These are phyloP conservation scores for Datisca glomerata DNA, from an alignment of 306 rosid genomes.

Conservation along the genomic window DNA sequence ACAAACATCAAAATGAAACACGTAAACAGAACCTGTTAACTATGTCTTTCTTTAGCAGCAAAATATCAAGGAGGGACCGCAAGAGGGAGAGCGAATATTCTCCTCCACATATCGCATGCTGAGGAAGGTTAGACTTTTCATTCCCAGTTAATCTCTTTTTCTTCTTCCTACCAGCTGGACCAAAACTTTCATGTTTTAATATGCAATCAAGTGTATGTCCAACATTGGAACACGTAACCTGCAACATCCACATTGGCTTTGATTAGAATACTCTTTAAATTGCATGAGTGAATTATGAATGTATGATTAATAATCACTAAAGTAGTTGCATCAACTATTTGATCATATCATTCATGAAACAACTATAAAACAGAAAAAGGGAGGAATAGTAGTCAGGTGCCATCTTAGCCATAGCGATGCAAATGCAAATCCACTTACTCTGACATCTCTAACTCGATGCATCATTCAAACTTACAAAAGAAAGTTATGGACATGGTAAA, in stretches of 20 bases:
- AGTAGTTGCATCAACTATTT: not conserved
- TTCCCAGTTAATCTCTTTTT: constrained; percentile 36
- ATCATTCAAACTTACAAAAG: no score
- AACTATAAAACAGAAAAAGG: constrained; percentile 1
- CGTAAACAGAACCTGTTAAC: constrained; percentile 37
- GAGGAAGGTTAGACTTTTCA: constrained; percentile 21
- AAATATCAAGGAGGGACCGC: constrained; percentile 68
- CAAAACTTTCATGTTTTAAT: constrained; percentile 18
- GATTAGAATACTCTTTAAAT: no score
- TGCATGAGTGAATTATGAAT: no score
- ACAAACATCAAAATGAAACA: not conserved
- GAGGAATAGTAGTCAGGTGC: not conserved
- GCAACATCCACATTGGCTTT: constrained; percentile 24
- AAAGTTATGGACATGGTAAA: no score
- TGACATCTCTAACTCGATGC: no score
- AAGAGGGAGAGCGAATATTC: constrained; percentile 35
- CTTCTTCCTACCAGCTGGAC: constrained; percentile 31
- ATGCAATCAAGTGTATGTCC: constrained; percentile 40
- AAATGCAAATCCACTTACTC: no score
- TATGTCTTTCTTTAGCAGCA: constrained; percentile 66
- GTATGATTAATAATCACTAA: no score
- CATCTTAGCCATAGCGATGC: not conserved
- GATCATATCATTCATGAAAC: constrained; percentile 2
- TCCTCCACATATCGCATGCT: constrained; percentile 23
- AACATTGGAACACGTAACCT: constrained; percentile 48